Evolutionary conservation across 1,284 basidiomycete genomes (phyloP), one percentile per base, ranked within the genome.

Genomic region (Leccinum huronense): DNA sequence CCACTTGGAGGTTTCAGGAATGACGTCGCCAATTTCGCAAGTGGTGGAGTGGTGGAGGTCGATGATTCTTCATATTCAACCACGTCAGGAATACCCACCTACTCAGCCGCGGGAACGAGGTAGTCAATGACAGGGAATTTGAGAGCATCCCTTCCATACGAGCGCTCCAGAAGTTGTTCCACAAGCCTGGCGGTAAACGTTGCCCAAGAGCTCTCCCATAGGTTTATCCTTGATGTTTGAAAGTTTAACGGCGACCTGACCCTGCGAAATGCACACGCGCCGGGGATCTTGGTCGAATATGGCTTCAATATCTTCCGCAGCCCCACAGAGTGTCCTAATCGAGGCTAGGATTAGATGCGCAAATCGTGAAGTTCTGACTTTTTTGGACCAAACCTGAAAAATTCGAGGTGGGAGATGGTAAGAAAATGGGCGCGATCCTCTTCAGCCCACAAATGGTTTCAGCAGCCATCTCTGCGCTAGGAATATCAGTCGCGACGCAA

Each of bases 321-420:
- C 93, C 80, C 97, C 97, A 98, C 6, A 98, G 86, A 16, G 96
- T 98, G 78, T 98, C 96, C 93, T 95, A 75, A 62, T 64, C 3
- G 9, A 3, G 59, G 9, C 45, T 58, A 54, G 7, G 4, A 59
- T 78, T 30, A 77, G 65, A 61, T 61, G 62, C 33, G 65, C 10
- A 3, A 53, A 27, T 27, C 23, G 11, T 63, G 38, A 33, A 58
- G 45, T 59, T 70, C 82, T 31, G 66, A 91, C 93, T 87, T 97
- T 97, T 85, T 98, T 98, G 83, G 98, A 98, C 95, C 96, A 98
- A 62, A 98, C 94, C 77, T 97, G 94, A 76, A 99, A 98, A 70
- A 80, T 88, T 98, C 96, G 58, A 99, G 86, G 59, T 98, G 95
- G 54, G 93, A 85, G 73, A 99, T 97, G 45, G 92, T 90, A 57